These are phyloP conservation scores for Saturnispora galanensis DNA, from an alignment of 805 yeast genomes.

Conservation along the genomic window DNA sequence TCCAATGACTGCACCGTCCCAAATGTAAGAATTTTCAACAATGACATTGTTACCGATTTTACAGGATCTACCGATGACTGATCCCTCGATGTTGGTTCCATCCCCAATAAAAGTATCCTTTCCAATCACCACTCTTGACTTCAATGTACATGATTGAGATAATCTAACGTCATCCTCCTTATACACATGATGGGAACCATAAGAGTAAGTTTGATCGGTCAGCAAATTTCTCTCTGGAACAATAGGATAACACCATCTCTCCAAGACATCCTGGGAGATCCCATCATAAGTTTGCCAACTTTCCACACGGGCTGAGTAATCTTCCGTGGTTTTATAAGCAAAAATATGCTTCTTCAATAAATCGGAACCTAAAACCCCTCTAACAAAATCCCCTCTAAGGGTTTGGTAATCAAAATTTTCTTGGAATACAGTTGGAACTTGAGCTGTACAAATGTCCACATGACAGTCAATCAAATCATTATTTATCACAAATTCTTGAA, in stretches of 20 bases:
- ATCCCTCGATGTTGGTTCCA: conserved; percentile 51
- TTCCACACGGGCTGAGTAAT: conserved; percentile 92
- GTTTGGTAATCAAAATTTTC: conserved; percentile 93
- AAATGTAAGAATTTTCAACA: conserved; percentile 69
- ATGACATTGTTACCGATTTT: conserved; percentile 68
- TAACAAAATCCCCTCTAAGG: conserved; percentile 77
- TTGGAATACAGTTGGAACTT: conserved; percentile 89
- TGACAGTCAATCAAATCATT: conserved; percentile 95
- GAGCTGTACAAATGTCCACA: conserved; percentile 90
- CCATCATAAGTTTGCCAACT: conserved; percentile 91
- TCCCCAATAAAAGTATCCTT: conserved; percentile 68
- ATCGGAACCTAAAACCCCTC: conserved; percentile 85
- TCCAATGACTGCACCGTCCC: conserved; percentile 73
- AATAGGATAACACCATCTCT: conserved; percentile 88
- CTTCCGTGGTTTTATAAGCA: conserved; percentile 69
- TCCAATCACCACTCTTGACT: conserved; percentile 76
- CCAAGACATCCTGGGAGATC: conserved; percentile 78
- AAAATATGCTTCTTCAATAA: conserved; percentile 83
- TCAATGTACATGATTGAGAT: conserved; percentile 87
- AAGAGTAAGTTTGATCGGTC: conserved; percentile 62
- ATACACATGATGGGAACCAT: conserved; percentile 79
- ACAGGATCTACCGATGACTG: conserved; percentile 82
- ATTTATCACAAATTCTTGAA: conserved; percentile 68
- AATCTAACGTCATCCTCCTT: conserved; percentile 81
- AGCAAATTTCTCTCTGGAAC: conserved; percentile 77